Evolutionary conservation across 371 early-diverging fungal species (phyloP).

Genomic region (Parasitella parasitica): DNA sequence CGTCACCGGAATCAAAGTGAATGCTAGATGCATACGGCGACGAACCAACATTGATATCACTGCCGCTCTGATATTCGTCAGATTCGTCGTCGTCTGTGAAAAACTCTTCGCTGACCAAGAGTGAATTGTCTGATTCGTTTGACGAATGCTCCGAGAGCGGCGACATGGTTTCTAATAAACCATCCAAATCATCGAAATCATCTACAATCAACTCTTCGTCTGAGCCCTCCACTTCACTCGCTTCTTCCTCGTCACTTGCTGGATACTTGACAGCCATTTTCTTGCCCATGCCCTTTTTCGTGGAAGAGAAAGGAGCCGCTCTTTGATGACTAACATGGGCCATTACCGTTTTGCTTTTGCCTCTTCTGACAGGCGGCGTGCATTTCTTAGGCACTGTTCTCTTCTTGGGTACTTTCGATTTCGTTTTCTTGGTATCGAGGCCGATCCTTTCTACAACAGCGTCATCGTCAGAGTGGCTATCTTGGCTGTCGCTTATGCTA

Average conservation of each 20-base stretch:
- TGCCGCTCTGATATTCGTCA: not conserved
- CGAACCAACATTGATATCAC: not conserved
- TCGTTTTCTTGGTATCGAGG: not conserved
- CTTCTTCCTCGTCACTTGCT: not conserved
- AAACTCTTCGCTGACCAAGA: constrained; percentile 12
- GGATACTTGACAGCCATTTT: not conserved
- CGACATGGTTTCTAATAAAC: constrained; percentile 32
- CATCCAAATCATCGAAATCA: constrained; percentile 33
- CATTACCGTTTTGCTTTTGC: constrained; percentile 16
- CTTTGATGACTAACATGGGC: constrained; percentile 12
- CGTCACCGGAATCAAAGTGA: constrained; percentile 47
- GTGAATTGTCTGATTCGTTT: constrained; percentile 1
- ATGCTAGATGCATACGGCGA: constrained; percentile 26
- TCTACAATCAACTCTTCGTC: constrained; percentile 31
- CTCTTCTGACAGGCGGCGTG: constrained; percentile 4
- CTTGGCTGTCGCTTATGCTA: not conserved
- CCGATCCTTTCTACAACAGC: constrained; percentile 6
- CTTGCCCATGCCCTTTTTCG: not conserved
- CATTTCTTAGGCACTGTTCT: not conserved
- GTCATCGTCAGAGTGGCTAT: not conserved
- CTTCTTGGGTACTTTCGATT: constrained; percentile 7
- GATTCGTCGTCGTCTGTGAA: constrained; percentile 15
- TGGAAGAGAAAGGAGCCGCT: not conserved
- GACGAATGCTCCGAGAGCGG: constrained; percentile 24
- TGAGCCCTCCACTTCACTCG: not conserved